These are phyloP conservation scores for Sphenostylis stenocarpa DNA, from an alignment of 306 rosid species.

Conservation along the genomic window DNA sequence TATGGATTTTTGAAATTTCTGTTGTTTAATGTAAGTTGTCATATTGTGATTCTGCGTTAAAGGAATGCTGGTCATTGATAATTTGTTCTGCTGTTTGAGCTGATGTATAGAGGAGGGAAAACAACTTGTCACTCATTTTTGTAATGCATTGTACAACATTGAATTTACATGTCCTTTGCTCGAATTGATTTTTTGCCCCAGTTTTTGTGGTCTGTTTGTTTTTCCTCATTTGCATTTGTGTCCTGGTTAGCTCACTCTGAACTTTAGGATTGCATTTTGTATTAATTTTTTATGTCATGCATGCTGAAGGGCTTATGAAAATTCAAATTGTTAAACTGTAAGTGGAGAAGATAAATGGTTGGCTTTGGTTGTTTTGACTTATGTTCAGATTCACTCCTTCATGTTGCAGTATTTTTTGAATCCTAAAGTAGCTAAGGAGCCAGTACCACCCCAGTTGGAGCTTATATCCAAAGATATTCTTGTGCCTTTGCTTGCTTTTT, in stretches of 20 bases:
- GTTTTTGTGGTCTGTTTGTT: neutral
- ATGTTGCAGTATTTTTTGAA: conserved; percentile 75
- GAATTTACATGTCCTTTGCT: too few relatives aligned
- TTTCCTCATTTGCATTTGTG: neutral
- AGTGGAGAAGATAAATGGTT: neutral
- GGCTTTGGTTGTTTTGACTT: conserved; percentile 27
- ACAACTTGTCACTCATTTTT: neutral
- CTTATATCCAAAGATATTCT: conserved; percentile 64
- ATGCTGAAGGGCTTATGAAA: neutral
- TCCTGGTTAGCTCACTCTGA: neutral
- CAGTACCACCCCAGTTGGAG: conserved; percentile 79
- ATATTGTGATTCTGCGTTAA: neutral
- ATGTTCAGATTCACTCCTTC: conserved; percentile 7
- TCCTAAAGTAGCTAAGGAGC: conserved; percentile 79
- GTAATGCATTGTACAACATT: neutral
- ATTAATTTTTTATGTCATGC: neutral
- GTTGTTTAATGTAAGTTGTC: neutral
- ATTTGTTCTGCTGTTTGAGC: neutral
- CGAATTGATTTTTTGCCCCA: too few relatives aligned
- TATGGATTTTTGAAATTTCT: neutral
- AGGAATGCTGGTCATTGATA: neutral
- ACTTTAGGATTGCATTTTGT: neutral
- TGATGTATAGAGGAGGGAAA: neutral
- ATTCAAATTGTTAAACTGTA: neutral
- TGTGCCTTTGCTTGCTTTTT: conserved; percentile 64